A percentile compares a stretch with the other conserved stretches of the same genome.
These are phyloP conservation scores for Cajanus cajan DNA, from an alignment of 306 rosid species.

Conservation along the genomic window DNA sequence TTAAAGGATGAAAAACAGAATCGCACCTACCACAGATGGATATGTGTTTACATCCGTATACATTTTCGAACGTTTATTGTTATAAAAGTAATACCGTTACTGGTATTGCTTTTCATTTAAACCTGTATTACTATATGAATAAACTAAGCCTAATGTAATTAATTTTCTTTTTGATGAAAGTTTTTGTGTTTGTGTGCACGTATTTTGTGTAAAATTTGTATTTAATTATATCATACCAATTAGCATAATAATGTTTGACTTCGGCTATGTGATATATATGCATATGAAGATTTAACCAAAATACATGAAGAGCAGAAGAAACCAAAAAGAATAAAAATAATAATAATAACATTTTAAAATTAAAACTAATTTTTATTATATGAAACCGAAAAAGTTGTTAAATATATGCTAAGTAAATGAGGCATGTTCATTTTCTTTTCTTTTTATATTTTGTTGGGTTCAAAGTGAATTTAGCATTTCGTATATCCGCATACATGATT, in stretches of 20 bases:
- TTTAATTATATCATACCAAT: background rate
- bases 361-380: too few species aligned
- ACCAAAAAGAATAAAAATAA: too few species aligned
- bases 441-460: background rate
- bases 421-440: too few species aligned
- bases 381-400: too few species aligned
- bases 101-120: background rate
- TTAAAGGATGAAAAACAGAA: background rate
- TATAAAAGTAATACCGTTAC: background rate
- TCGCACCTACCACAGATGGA: background rate
- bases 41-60: background rate
- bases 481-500: too few species aligned
- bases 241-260: background rate
- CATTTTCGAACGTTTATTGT: background rate
- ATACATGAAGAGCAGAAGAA: background rate
- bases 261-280: background rate
- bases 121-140: background rate
- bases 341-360: too few species aligned
- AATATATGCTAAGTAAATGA: too few species aligned
- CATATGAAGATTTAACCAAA: background rate
- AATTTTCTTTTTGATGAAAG: too few species aligned
- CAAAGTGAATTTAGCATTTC: background rate
- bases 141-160: too few species aligned
- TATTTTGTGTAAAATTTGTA: background rate
- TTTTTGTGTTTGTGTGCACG: too few species aligned